phyloP scores from a whole-genome alignment of 2,329 filamentous ascomycete genomes.

The Colletotrichum tropicale region DNA sequence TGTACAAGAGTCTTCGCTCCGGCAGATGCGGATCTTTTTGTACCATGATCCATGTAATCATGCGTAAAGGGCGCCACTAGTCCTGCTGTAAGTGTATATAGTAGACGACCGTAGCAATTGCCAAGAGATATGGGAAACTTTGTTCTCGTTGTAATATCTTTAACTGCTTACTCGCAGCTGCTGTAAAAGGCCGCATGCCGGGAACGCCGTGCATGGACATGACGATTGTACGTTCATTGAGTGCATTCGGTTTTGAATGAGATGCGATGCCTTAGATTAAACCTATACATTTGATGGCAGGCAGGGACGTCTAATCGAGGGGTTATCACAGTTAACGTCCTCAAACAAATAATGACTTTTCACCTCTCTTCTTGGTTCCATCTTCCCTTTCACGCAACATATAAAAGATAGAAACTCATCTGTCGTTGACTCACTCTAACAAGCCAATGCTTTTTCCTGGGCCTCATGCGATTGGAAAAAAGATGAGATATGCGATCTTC shows the following conservation, averaged over 20 bases:
- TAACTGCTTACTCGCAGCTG: not conserved
- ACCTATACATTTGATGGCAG: not conserved
- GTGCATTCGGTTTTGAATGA: not conserved
- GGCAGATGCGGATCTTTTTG: not conserved
- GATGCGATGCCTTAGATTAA: not conserved
- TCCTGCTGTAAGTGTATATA: not conserved
- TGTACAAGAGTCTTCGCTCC: not conserved
- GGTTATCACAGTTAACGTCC: not conserved
- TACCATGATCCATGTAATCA: not conserved
- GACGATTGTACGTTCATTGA: not conserved
- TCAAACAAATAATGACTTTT: not conserved
- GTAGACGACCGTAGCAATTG: not conserved
- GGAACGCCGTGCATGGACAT: not conserved
- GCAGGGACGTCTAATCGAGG: not conserved
- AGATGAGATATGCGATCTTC: not conserved
- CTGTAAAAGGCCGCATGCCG: not conserved
- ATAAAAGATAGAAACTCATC: not conserved
- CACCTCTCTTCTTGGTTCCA: fast-evolving
- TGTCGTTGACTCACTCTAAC: not conserved
- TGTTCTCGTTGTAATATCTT: not conserved
- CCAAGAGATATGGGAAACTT: not conserved
- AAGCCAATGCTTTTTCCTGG: not conserved
- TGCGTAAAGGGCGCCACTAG: not conserved
- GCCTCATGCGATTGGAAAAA: not conserved
- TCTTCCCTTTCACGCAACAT: not conserved